Base-by-base conservation (phyloP, 176 grass and related monocot genomes). In the Chrysopogon serrulatus region DNA sequence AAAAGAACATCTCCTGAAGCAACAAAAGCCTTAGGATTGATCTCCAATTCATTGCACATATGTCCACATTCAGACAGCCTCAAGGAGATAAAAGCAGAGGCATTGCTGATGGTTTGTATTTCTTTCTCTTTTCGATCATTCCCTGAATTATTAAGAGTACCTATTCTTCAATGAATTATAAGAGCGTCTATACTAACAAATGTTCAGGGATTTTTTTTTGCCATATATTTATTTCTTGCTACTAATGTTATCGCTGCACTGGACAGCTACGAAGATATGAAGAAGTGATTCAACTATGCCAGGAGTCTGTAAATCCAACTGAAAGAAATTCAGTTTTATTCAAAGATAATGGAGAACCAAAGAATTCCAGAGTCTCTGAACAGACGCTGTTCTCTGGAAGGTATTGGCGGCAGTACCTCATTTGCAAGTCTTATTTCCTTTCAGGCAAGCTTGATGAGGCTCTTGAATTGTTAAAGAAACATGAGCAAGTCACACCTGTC, bases 341-440 rank as follows among this genome's bases (percentile, higher is more conserved):
- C 65, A 75, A 68, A 74, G 37, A 48, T 49, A 80, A 61, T 68
- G 76, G 69, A 54, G 65, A 89, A 76, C 56, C 51, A 17, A 83
- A 54, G 65, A 86, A 71, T 80, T 67, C 75, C 34, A 74, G 32
- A n/a, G 30, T 53, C 28, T 77, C 85, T 85, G 85, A 81, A 81
- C 63, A 72, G 45, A 40, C 45, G 7, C 68, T 83, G 77, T 84
- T 33, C 62, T 82, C 68, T 68, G 53, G 37, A 86, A 88, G 75
- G 62, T 56, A 93, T 62, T 99, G 97, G 93, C 76, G 90, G 17
- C 78, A 83, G 56, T 82, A 81, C 32, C 65, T 91, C 56, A 88
- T 99, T 48, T 84, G 89, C 48, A 96, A 94, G 91, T 85, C 91
- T 82, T 94, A 94, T 84, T 99, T 99, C 77, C 91, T 92, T 89